Base-by-base conservation (phyloP, 1,284 basidiomycete species). In the Apiotrichum domesticum region DNA sequence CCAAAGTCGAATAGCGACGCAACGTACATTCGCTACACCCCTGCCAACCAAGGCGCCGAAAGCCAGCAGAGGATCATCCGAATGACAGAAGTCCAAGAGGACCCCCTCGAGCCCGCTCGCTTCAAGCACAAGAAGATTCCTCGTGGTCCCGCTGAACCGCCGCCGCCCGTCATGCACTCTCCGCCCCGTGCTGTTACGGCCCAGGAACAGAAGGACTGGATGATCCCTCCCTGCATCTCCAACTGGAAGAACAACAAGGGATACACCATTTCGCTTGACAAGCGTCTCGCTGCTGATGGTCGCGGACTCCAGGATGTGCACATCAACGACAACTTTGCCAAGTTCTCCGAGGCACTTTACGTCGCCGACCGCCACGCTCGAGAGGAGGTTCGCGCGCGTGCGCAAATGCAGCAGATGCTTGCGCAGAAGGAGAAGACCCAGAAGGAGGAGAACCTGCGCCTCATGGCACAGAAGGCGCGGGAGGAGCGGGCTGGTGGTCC, bases 211-310 rank as follows among this genome's bases (percentile, higher is more conserved):
- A 98, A 98, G 77, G 95, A 98, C 69, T 98, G 96, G 96, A 97
- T 97, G 93, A 98, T 99, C 55, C 96, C 96, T 3, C 96, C 96
- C 14, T 98, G 93, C 76, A 97, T 99, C 63, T 97, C 93, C 37
- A 99, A 98, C 79, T 99, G 96, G 96, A 99, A 99, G 81, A 99
- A 99, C 81, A 98, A 98, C 85, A 98, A 98, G 78, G 96, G 96
- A 82, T 98, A 95, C 78, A 98, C 95, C 5, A 98, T 98, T 66
- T 94, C 96, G 34, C 82, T 98, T 32, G 96, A 98, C 76, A 98
- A 99, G 79, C 90, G 96, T 67, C 81, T 99, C 49, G 96, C 96
- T 21, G 95, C 96, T 10, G 95, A 98, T 75, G 96, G 95, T 13
- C 85, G 95, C 66, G 94, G 95, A 54, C 80, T 99, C 45, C 95